Base-by-base conservation (phyloP, 331 rosid species). In the Quercus phellos region DNA sequence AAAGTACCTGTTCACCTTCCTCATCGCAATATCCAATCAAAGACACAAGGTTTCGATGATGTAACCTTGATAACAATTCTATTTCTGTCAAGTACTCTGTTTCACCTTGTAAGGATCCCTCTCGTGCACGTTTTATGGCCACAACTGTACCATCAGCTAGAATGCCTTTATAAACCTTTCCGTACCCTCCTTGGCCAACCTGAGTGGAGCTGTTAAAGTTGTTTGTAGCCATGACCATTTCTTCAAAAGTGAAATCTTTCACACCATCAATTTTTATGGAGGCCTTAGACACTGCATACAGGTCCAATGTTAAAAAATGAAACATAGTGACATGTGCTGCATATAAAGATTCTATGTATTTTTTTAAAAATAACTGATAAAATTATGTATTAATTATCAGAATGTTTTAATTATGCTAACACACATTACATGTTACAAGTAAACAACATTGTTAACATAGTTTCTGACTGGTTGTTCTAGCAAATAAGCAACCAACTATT, bases 151-250 rank as follows among this genome's bases (percentile, higher is more conserved):
- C 93, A 53, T 90, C 92, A 21, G 86, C 72, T 51, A 95, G 87
- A 80, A 76, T 77, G 53, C 99, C 98, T 87, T 72, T 92, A 77
- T 95, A 92, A 32, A 95, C 99, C 82, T 84, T 88, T 51, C 99
- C 99, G 51, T 95, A 95, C 18, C 99, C 99, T 19, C 99, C 99
- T 81, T 92, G 92, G 66, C 99, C 99, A 77, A 83, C 84, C 87
- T 84, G 90, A 79, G 87, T 74, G 51, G 94, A 84, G 75, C 24
- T 80, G 75, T 81, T 80, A 79, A 95, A 95, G 51, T 82, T 84
- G 80, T 87, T 70, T 30, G 99, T 92, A 68, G 99, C 99, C 0
- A 72, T 30, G 56, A 89, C 85, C 85, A 92, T 76, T 76, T 92
- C 98, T 80, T 29, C 79, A 72, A 60, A 95, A 69, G 81, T 85